Evolutionary conservation across 495 filamentous ascomycete species (phyloP), one percentile per base, ranked within the genome.

Genomic region (Trichocladium antarcticum): DNA sequence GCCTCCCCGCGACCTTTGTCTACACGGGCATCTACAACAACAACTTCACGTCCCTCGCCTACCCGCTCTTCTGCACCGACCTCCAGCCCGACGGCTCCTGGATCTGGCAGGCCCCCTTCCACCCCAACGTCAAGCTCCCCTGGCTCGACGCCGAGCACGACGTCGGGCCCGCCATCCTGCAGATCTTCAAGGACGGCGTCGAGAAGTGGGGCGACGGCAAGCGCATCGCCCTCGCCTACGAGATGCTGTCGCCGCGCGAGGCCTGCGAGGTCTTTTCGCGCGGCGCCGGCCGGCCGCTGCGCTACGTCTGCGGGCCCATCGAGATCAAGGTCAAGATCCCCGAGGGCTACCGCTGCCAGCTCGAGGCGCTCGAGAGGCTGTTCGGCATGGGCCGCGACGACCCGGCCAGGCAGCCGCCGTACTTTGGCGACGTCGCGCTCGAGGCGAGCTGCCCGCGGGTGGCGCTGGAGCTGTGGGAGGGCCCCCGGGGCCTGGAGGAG

Each of bases 1-100:
- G 79, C 2, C 69, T 96, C 7, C 86, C 89, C 0, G 78, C 88
- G 1, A 96, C 90, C 7, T 96, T 95, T 55, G 80, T 96, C 53
- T 97, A 96, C 63, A 84, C 88, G 24, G 92, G 92, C 35, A 95
- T 95, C 56, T 98, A 97, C 72, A 95, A 96, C 69, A 97, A 98
- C 66, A 98, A 98, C 65, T 98, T 98, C 69, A 96, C 89, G 9
- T 88, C 83, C 49, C 74, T 96, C 21, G 85, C 82, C 0, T 96
- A 94, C 63, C 92, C 92, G 2, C 73, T 98, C 7, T 95, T 95
- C 68, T 86, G 87, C 65, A 94, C 94, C 84, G 86, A 93, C 59
- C 67, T 92, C 21, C 77, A 84, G 61, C 62, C 68, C 0, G 86
- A 95, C 56, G 88, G 85, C 5, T 86, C 84, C 51, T 97, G 95